A percentile compares a stretch with the other conserved stretches of the same genome.
phyloP scores from a whole-genome alignment of 768 basidiomycete species.

The Suillus occidentalis region DNA sequence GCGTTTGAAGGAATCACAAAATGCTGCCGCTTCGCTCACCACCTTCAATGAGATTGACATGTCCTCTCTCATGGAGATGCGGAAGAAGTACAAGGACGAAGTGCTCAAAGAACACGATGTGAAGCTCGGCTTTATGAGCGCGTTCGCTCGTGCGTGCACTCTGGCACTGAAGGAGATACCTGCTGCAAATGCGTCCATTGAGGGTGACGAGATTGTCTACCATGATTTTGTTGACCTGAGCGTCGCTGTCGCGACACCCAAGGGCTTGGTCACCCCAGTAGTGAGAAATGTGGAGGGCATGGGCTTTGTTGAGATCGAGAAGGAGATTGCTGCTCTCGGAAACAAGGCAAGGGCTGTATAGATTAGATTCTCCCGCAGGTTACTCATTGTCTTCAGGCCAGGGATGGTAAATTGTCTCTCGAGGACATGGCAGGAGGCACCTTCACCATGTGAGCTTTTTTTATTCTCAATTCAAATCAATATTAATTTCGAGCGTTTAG shows the following conservation, averaged over 20 bases:
- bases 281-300: conserved; percentile 89
- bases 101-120: conserved; percentile 90
- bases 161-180: conserved; percentile 91
- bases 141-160: conserved; percentile 85
- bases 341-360: conserved; percentile 58
- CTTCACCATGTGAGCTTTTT: conserved; percentile 86
- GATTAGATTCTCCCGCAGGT: neutral
- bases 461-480: neutral
- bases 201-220: conserved; percentile 92
- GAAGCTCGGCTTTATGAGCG: conserved; percentile 99
- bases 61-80: conserved; percentile 92
- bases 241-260: conserved; percentile 96
- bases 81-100: conserved; percentile 90
- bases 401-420: conserved; percentile 90
- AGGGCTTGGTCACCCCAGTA: conserved; percentile 95
- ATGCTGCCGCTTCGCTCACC: conserved; percentile 92
- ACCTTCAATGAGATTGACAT: conserved; percentile 99
- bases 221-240: conserved; percentile 90
- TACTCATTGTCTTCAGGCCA: conserved; percentile 40
- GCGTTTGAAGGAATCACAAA: conserved; percentile 98
- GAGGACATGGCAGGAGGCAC: conserved; percentile 98
- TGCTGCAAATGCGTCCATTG: conserved; percentile 91
- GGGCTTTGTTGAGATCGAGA: conserved; percentile 89
- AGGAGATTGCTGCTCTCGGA: conserved; percentile 86
- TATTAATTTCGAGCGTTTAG: conserved; percentile 38